Base-by-base conservation (phyloP, 768 basidiomycete species). In the Phaeotremella skinneri region DNA sequence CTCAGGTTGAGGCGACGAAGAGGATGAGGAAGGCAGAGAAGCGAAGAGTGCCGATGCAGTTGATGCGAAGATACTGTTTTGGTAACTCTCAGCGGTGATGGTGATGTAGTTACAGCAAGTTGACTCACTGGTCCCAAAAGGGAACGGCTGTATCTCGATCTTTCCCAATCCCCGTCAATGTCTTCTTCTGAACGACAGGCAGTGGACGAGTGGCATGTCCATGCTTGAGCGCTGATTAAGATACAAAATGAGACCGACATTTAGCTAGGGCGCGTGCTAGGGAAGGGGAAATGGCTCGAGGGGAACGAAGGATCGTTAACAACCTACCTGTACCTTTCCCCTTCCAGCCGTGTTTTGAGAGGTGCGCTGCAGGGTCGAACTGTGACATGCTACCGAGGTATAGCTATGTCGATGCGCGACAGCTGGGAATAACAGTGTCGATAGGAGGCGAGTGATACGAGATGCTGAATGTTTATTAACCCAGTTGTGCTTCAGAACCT, bases 121-220 rank as follows among this genome's bases (percentile, higher is more conserved):
- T 7, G 47, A 82, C 89, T 77, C 68, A 94, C 91, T 96, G 91
- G 75, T 97, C 92, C 92, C 92, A 97, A 83, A 97, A 97, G 51
- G 92, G 91, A 73, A 92, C 91, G 0, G 91, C 90, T 67, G 93
- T 91, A 70, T 94, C 92, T 64, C 91, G 83, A 76, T 97, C 90
- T 75, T 91, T 92, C 56, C 92, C 92, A 58, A 97, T 77, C 1
- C 92, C 92, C 9, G 84, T 79, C n/a, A 93, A 80, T 3, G 82
- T 89, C 78, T 86, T 87, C 80, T 96, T 96, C 74, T 88, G 87
- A 1, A 87, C 82, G 39, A 91, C 83, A 4, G 86, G 82, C 30
- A 97, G 78, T 0, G 92, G 92, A 5, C 84, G 82, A 20, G 80
- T 81, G 37, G 92, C 85, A 51, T 90, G 87, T 4, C 89, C 92